Conservation (phyloP, 1,284 basidiomycete genomes). For the Ustilago bromivora region DNA sequence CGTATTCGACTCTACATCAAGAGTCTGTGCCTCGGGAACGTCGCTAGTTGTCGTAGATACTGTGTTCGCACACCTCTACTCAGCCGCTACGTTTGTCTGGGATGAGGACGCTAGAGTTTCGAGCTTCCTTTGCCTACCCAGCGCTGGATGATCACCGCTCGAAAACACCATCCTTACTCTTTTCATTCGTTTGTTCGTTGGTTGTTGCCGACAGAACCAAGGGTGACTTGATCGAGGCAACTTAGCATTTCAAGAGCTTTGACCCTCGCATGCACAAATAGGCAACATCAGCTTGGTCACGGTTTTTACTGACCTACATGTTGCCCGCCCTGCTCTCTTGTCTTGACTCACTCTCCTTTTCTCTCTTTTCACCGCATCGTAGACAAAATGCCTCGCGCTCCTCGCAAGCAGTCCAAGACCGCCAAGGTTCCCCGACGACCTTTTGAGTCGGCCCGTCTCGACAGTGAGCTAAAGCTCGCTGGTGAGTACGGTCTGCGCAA, state of each 20-base stretch:
- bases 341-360: slow-evolving; percentile 16
- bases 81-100: slow-evolving; percentile 35
- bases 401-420: slow-evolving; percentile 69
- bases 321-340: slow-evolving; percentile 48
- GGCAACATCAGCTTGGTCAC: slow-evolving; percentile 34
- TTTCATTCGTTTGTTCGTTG: slow-evolving; percentile 13
- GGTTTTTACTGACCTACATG: slow-evolving; percentile 36
- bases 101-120: slow-evolving; percentile 45
- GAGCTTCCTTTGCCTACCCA: slow-evolving; percentile 30
- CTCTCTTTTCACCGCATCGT: neutral
- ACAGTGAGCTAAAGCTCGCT: slow-evolving; percentile 99
- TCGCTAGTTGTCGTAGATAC: neutral
- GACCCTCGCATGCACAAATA: slow-evolving; percentile 55
- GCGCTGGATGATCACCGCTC: slow-evolving; percentile 16
- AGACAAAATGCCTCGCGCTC: slow-evolving; percentile 66
- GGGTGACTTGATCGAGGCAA: slow-evolving; percentile 61
- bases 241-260: slow-evolving; percentile 57
- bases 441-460: slow-evolving; percentile 97
- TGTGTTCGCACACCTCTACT: neutral
- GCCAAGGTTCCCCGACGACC: slow-evolving; percentile 89
- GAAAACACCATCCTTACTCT: slow-evolving; percentile 29
- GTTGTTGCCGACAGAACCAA: slow-evolving; percentile 19
- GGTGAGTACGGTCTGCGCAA: slow-evolving; percentile 99
- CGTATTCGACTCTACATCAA: slow-evolving; percentile 40
- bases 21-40: slow-evolving; percentile 56